These are phyloP conservation scores for Flaveria sonorensis DNA, from an alignment of 129 eudicot species.

Conservation along the genomic window DNA sequence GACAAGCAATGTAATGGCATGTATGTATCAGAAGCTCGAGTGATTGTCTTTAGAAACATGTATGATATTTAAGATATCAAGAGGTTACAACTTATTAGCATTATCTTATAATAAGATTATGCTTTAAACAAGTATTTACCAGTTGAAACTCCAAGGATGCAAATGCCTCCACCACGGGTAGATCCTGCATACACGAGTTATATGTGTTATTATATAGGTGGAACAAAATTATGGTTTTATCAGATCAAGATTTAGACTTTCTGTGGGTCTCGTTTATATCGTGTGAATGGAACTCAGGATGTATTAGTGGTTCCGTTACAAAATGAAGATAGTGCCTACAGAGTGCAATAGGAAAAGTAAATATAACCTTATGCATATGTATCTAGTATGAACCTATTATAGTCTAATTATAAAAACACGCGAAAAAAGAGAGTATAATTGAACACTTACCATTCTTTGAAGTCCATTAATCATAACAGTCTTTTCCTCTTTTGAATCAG, in stretches of 20 bases:
- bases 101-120: neutral
- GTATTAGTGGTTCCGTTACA: neutral
- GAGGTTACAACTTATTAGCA: neutral
- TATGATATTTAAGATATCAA: neutral
- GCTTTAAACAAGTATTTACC: constrained; percentile 42
- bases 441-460: constrained; percentile 61
- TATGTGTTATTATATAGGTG: constrained; percentile 1
- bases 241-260: neutral
- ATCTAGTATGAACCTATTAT: neutral
- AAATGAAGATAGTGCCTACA: neutral
- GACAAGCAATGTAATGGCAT: neutral
- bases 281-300: constrained; percentile 15
- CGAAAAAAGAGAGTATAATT: neutral
- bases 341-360: neutral
- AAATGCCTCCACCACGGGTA: constrained; percentile 66
- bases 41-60: too few species aligned
- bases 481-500: constrained; percentile 69
- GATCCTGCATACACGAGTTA: constrained; percentile 48
- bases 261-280: neutral
- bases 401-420: neutral
- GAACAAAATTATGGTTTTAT: neutral
- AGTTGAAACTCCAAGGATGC: constrained; percentile 67
- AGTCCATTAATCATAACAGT: constrained; percentile 90
- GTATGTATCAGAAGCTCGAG: too few species aligned
- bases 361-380: neutral